Evolutionary conservation across 208 protist genomes (phyloP).

Genomic region (Strigomonas galati): DNA sequence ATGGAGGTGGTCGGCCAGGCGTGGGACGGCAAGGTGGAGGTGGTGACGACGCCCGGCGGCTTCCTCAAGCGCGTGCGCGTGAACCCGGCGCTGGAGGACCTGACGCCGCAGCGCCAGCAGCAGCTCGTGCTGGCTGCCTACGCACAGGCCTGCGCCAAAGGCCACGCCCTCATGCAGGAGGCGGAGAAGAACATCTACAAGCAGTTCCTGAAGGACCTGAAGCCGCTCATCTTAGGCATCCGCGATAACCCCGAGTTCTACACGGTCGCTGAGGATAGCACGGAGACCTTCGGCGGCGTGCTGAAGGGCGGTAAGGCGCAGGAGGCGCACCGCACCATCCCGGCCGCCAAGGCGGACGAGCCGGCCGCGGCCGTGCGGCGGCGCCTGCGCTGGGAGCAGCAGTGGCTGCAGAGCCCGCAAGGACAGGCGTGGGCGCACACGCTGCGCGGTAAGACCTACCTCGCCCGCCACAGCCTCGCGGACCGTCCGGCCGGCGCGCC

Average conservation of each 20-base stretch:
- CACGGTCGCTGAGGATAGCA: constrained; percentile 66
- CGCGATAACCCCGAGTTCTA: constrained; percentile 93
- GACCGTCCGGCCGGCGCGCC: constrained; percentile 77
- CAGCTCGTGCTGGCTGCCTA: constrained; percentile 86
- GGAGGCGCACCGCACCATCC: constrained; percentile 72
- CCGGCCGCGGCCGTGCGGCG: constrained; percentile 62
- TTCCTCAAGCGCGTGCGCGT: constrained; percentile 85
- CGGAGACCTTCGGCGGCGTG: constrained; percentile 75
- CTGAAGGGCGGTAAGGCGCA: constrained; percentile 20
- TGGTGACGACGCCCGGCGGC: constrained; percentile 80
- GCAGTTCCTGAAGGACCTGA: constrained; percentile 87
- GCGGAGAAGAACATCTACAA: constrained; percentile 88
- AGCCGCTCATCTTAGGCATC: constrained; percentile 88
- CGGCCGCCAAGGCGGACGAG: constrained; percentile 69
- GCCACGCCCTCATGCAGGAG: constrained; percentile 75
- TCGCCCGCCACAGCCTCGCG: constrained; percentile 62
- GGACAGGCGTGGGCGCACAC: constrained; percentile 68
- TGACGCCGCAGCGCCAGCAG: constrained; percentile 46
- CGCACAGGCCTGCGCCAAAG: constrained; percentile 67
- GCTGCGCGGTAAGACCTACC: constrained; percentile 81
- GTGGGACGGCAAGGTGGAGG: constrained; percentile 83
- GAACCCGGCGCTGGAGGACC: constrained; percentile 75
- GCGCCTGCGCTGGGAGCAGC: constrained; percentile 59
- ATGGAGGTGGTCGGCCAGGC: constrained; percentile 85
- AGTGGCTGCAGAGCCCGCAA: constrained; percentile 62